These are phyloP conservation scores for Lignosus rhinocerotis DNA, from an alignment of 1,284 basidiomycete genomes.

Conservation along the genomic window DNA sequence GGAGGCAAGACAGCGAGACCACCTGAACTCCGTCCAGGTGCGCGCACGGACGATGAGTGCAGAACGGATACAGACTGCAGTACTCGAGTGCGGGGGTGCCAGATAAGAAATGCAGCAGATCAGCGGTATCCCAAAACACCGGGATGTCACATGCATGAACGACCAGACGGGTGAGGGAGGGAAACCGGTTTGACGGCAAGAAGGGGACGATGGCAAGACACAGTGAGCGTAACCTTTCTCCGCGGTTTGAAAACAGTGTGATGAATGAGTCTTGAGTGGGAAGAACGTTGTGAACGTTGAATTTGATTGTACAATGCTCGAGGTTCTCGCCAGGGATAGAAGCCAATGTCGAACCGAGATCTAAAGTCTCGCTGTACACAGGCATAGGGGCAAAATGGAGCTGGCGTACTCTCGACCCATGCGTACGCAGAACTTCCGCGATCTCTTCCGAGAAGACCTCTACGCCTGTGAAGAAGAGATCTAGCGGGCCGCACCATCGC, in stretches of 20 bases:
- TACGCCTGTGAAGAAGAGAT: not conserved
- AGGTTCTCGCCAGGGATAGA: not conserved
- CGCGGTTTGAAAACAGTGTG: not conserved
- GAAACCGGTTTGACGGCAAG: not conserved
- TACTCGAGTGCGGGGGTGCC: not conserved
- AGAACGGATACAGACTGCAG: not conserved
- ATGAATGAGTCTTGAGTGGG: not conserved
- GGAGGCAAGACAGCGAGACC: too few relatives aligned
- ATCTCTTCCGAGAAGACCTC: not conserved
- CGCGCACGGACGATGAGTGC: too few relatives aligned
- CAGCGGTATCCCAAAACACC: not conserved
- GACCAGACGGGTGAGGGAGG: not conserved
- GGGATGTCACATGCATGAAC: not conserved
- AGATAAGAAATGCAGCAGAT: not conserved
- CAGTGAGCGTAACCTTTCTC: not conserved
- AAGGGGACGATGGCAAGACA: not conserved
- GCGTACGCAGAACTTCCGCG: not conserved
- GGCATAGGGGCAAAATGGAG: not conserved
- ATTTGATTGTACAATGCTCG: not conserved
- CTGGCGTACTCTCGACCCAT: not conserved
- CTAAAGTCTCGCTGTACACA: not conserved
- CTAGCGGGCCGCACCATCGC: not conserved
- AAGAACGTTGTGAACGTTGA: not conserved
- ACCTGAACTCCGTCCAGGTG: too few relatives aligned
- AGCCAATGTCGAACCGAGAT: not conserved